Evolutionary conservation across 768 basidiomycete genomes (phyloP), one percentile per base, ranked within the genome.

Genomic region (Nevesoporus exiguus): DNA sequence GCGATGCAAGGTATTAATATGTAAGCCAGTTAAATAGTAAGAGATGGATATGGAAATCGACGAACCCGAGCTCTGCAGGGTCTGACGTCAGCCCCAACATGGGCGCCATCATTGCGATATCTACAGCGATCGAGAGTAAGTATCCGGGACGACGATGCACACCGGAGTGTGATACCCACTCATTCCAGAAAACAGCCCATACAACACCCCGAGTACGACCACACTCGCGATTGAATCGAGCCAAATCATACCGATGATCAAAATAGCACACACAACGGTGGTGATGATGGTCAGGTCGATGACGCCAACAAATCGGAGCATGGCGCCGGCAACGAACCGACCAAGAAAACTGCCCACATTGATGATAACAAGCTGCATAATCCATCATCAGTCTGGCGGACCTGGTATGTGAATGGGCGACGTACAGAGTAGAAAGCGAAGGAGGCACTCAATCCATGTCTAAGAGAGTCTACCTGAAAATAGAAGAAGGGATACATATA

Each of bases 361-460:
- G 25, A 84, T 57, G 24, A 86, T 78, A 7, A 79, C 74, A 22
- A 85, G 64, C 77, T 83, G 47, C 13, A 49, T 44, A 3, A 36
- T 48, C 2, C 14, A 5, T 30, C 8, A 34, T 58, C 47, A 65
- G 46, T 15, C 14, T 14, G 13, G 15, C 27, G 4, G 6, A 4
- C 25, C 7, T 15, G 40, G 15, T 46, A 1, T 30, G 13, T 27
- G 7, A 33, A 47, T 2, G 11, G 34, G 33, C 14, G 11, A 56
- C 66, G 29, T 51, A 83, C 83, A 21, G 75, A 76, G 60, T 84
- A 84, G 58, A 84, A 84, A 0, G 83, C 76, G 15, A 86, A 69
- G 22, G 66, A 67, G 1, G 70, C 51, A 39, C 68, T 61, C 25
- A 83, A 68, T 3, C 78, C 78, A 44, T 80, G 80, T 51, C 71